Base-by-base conservation (phyloP, 192 early-diverging fungal species). In the Helicostylum pulchrum region DNA sequence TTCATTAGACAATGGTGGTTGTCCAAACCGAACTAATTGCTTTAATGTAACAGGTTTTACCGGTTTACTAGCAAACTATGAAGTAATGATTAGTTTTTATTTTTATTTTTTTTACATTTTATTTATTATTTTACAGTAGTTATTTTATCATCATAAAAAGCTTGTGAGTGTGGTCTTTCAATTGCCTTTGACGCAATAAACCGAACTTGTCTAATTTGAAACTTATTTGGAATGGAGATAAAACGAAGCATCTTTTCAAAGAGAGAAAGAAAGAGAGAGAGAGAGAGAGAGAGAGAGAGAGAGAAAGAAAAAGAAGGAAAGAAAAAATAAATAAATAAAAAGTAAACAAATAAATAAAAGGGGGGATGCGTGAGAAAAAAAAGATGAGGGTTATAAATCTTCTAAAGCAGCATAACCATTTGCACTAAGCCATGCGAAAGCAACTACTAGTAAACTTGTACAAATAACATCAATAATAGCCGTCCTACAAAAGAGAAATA, bases 41-140 rank as follows among this genome's bases (percentile, higher is more conserved):
- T 84, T 78, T 44, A 97, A 71, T 14, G 91, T 93, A 31, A 94
- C 88, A 5, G 85, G 90, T 31, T 77, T 80, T 30, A 89, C 77
- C 4, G 77, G 71, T 63, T 78, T 73, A 46, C 72, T 73, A 7
- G 89, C 88, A 74, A 83, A 85, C 79, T 85, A 68, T 23, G 3
- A 39, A 42, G 9, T 30, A 7, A 17, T 11, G 43, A 12, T 42
- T 44, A 17, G 7, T 17, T 54, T n/a, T 58, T 21, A 8, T 21
- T 58, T 3, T 8, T 12, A 0, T 15, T 20, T 42, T 59, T 26
- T 14, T 34, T 26, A 44, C 26, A 26, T 19, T 19, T 43, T 43
- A 57, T 42, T 59, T 53, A 11, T 51, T 51, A 20, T 46, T 62
- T 70, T 30, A 66, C 58, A 56, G 59, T n/a, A 32, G 64, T 47